Conservation (phyloP, 208 protist species). For the Leishmania aethiopica region DNA sequence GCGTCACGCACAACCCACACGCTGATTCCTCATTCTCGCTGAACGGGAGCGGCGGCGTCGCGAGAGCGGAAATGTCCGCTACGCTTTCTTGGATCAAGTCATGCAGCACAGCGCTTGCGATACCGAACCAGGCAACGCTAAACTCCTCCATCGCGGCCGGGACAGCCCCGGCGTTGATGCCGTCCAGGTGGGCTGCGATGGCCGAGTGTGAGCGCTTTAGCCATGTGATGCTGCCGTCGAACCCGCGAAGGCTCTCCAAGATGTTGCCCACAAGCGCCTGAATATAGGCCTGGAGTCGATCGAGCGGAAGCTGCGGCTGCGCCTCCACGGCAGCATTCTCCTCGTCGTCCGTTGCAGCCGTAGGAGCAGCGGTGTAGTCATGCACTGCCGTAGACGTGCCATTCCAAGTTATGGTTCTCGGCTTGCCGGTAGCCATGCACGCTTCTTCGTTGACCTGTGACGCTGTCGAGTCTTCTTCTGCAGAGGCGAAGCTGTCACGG, state of each 20-base stretch:
- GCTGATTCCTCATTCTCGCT: neutral
- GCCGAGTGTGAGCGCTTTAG: slow-evolving; percentile 24
- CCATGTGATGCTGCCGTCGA: slow-evolving; percentile 33
- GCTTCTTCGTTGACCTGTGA: neutral
- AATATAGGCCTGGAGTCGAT: slow-evolving; percentile 22
- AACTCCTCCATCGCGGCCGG: slow-evolving; percentile 39
- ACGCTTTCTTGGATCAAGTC: slow-evolving; percentile 27
- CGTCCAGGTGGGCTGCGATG: slow-evolving; percentile 25
- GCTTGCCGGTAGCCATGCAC: slow-evolving; percentile 2
- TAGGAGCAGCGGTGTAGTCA: neutral
- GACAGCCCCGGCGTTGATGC: slow-evolving; percentile 8
- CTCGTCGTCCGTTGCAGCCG: slow-evolving; percentile 1
- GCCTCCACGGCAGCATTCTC: slow-evolving; percentile 3
- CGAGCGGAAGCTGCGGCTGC: slow-evolving; percentile 7
- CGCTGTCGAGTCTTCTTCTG: slow-evolving; percentile 3
- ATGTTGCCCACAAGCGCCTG: slow-evolving; percentile 24
- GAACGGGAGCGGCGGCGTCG: neutral
- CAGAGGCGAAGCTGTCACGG: slow-evolving; percentile 13
- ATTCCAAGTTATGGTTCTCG: slow-evolving; percentile 10
- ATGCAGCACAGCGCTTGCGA: slow-evolving; percentile 33
- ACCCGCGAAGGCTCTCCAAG: slow-evolving; percentile 31
- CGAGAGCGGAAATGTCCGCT: slow-evolving; percentile 7
- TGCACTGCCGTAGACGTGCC: neutral
- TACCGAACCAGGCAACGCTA: slow-evolving; percentile 43
- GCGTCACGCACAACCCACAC: slow-evolving; percentile 10